Evolutionary conservation across 306 rosid species (phyloP), one percentile per base, ranked within the genome.

Genomic region (Psophocarpus tetragonolobus): DNA sequence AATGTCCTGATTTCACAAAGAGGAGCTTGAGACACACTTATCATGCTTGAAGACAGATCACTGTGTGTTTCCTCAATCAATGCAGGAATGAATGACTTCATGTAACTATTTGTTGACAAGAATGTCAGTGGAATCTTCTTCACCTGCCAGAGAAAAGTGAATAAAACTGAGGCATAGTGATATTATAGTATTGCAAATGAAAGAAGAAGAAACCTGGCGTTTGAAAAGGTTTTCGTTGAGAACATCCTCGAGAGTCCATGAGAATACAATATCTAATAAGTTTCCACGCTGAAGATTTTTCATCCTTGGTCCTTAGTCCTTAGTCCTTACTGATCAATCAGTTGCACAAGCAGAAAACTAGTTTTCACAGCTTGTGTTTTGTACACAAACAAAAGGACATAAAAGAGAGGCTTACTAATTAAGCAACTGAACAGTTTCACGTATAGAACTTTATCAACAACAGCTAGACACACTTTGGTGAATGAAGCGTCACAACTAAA

Each of bases 31-130:
- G 76, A 70, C 60, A 84, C 77, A 1, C 47, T 26, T 12, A 15
- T 33, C 56, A 88, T 23, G 71, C 85, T 68, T 29, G 88, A 80
- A 23, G 36, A 58, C 36, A 91, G 45, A 10, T 87, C 93, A 60
- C 84, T 78, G 3, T 61, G 97, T 10, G 85, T 88, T 80, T 91
- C 97, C 74, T 87, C 90, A 24, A 86, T 60, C 47, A 91, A 71
- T 68, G 91, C 50, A 51, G 73, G 72, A 62, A 80, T 47, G 68
- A 89, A 91, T 4, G 89, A 86, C 12, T 45, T 50, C 86, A 63
- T 7, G 80, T 87, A 91, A 9, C 77, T 30, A 5, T 12, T 5
- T 20, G 21, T 17, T 10, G 87, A 85, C 18, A 9, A 29, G 79
- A 89, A 89, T 70, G 79, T 82, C 3, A 7, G 2, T 11, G 92